A percentile compares a stretch with the other conserved stretches of the same genome.
These are phyloP conservation scores for Metschnikowia lachancei DNA, from an alignment of 805 yeast species.

Conservation along the genomic window DNA sequence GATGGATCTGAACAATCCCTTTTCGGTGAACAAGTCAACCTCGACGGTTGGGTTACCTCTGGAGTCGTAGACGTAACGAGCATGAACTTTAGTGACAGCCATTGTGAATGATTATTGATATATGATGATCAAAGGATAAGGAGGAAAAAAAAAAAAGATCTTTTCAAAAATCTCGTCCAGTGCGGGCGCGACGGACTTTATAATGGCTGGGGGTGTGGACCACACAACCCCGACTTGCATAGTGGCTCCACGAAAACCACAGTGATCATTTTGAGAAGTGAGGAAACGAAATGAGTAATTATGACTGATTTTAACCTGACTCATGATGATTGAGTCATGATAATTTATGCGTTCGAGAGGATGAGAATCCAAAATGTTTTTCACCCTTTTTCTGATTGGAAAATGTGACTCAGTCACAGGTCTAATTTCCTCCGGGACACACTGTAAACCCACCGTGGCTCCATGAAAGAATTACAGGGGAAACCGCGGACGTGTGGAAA, in stretches of 20 bases:
- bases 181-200: constrained; percentile 17
- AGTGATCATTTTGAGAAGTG: not conserved
- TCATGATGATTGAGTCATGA: too few relatives aligned
- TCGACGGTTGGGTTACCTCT: constrained; percentile 99
- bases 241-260: constrained; percentile 1
- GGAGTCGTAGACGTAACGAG: constrained; percentile 98
- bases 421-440: not conserved
- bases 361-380: too few relatives aligned
- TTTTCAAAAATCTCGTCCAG: not conserved
- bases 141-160: constrained; percentile 9
- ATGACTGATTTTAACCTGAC: too few relatives aligned
- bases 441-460: constrained; percentile 3
- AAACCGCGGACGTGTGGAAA: not conserved
- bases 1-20: constrained; percentile 93
- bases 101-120: constrained; percentile 36
- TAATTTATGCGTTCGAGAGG: too few relatives aligned
- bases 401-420: too few relatives aligned
- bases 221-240: constrained; percentile 23
- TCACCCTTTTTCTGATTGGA: too few relatives aligned
- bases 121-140: constrained; percentile 3
- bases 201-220: constrained; percentile 20
- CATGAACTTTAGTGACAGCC: constrained; percentile 84
- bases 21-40: constrained; percentile 90
- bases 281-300: not conserved
- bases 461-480: not conserved